Conservation (phyloP, 2,329 filamentous ascomycete species). For the Juglanconis juglandina region DNA sequence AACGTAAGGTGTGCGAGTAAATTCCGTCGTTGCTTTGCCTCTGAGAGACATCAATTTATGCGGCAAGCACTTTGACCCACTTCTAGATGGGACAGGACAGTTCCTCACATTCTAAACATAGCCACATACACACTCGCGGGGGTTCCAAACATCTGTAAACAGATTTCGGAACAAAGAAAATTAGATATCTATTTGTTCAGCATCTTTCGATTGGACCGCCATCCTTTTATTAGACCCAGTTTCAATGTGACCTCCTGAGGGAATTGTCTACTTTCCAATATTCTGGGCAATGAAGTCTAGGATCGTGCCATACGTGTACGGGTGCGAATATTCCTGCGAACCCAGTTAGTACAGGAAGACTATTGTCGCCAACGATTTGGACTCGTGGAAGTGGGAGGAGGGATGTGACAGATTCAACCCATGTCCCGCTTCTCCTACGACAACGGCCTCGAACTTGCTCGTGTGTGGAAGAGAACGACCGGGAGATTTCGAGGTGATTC, state of each 20-base stretch:
- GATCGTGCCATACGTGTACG: conserved; percentile 16
- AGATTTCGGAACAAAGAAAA: too few relatives aligned
- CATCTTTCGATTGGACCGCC: not conserved
- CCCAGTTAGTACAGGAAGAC: not conserved
- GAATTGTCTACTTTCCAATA: not conserved
- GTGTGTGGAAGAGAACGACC: conserved; percentile 41
- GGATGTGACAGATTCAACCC: conserved; percentile 43
- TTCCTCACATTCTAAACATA: too few relatives aligned
- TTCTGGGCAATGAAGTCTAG: conserved; percentile 10
- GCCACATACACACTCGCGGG: too few relatives aligned
- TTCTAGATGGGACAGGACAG: too few relatives aligned
- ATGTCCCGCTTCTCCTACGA: conserved; percentile 51
- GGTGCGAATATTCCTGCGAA: conserved; percentile 16
- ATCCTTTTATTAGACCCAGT: not conserved
- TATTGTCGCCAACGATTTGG: not conserved
- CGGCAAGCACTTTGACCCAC: too few relatives aligned
- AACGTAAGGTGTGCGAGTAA: too few relatives aligned
- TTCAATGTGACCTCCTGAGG: not conserved
- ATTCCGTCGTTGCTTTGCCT: too few relatives aligned
- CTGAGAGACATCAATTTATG: too few relatives aligned
- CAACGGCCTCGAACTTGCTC: conserved; percentile 47
- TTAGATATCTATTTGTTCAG: too few relatives aligned
- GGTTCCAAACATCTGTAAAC: too few relatives aligned
- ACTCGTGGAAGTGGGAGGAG: not conserved
- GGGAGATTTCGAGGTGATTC: conserved; percentile 43